Conservation (phyloP, 1,284 basidiomycete genomes). For the Sporisorium scitamineum region DNA sequence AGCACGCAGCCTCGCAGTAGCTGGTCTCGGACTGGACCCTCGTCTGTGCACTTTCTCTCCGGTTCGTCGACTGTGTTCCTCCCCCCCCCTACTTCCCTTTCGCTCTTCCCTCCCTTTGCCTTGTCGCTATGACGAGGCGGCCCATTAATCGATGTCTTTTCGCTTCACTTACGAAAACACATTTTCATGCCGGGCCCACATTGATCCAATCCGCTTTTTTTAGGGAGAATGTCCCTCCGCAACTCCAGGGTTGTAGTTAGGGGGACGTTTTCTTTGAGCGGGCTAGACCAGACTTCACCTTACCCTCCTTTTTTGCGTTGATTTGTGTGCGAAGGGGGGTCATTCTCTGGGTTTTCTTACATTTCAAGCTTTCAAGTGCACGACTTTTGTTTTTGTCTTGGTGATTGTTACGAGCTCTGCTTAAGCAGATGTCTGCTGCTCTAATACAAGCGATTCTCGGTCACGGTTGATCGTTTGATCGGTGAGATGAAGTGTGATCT, state of each 20-base stretch:
- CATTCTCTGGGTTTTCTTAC: slow-evolving; percentile 50
- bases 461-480: not conserved
- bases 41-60: not conserved
- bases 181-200: slow-evolving; percentile 65
- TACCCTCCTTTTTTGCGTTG: slow-evolving; percentile 23
- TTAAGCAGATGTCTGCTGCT: too few relatives aligned
- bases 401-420: too few relatives aligned
- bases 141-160: slow-evolving; percentile 63
- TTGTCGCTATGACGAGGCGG: slow-evolving; percentile 3
- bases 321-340: slow-evolving; percentile 15
- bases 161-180: slow-evolving; percentile 36
- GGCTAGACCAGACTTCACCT: slow-evolving; percentile 54
- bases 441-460: not conserved
- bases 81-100: not conserved
- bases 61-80: slow-evolving; percentile 1
- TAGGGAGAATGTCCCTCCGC: slow-evolving; percentile 13
- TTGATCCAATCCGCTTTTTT: slow-evolving; percentile 1
- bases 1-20: not conserved
- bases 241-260: slow-evolving; percentile 6
- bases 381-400: not conserved
- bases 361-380: slow-evolving; percentile 10
- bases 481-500: not conserved
- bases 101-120: not conserved
- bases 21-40: not conserved
- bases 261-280: not conserved